Base-by-base conservation (phyloP, 129 eudicot genomes). In the Lonicera japonica region DNA sequence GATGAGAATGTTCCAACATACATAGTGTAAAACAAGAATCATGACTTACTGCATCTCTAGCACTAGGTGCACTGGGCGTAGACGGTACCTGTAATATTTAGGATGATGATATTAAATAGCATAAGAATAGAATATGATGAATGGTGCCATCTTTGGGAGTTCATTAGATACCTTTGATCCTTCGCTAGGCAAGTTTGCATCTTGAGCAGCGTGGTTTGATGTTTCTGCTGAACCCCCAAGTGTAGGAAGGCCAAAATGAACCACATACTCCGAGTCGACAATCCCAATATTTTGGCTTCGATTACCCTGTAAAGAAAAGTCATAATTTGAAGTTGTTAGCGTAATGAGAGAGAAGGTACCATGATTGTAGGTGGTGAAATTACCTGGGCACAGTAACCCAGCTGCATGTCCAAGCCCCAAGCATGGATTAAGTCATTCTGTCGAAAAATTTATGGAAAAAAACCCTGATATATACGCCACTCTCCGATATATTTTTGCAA, bases 391-490 rank as follows among this genome's bases (percentile, higher is more conserved):
- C 97, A 90, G 60, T 86, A 90, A 7, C 95, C 97, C 11, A 90
- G 74, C 76, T 81, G 84, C 73, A 77, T 79, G 70, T 90, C 95
- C 67, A 90, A 53, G 25, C 97, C 97, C 97, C 97, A 90, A n/a
- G 89, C 97, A 36, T 84, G 92, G 48, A 86, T 78, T 47, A 86
- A 76, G 56, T 90, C 97, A 63, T 90, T 90, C 97, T 90, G 91
- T 57, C 16, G 60, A 43, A 65, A 34, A 54, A 53, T 5, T 5
- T 19, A 45, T 21, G 41, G 23, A 57, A 29, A 38, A 57, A 64
- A 29, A n/a, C n/a, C n/a, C n/a, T 15, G 10, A n/a, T 5, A 64
- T n/a, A 34, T 20, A 64, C 24, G 20, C 22, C 41, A 20, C 20
- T 11, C 36, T 68, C 29, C 20, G 12, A 43, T 8, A 11, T 43